These are phyloP conservation scores for Ustilaginoidea virens DNA, from an alignment of 2,329 filamentous ascomycete species.

Conservation along the genomic window DNA sequence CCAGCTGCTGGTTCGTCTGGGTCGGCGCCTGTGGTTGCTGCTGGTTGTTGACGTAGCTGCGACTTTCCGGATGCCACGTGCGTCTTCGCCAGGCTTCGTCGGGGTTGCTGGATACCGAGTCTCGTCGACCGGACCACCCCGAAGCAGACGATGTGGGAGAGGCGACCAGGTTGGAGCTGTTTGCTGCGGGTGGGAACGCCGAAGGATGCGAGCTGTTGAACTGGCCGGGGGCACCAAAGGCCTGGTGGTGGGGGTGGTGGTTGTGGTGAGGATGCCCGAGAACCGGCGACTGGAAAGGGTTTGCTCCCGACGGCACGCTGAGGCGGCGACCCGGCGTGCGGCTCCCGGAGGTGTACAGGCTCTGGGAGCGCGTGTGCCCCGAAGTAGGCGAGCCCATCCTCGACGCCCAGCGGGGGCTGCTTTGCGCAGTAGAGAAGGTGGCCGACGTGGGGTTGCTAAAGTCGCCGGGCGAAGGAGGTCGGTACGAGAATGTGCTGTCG, in stretches of 20 bases:
- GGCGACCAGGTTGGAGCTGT: constrained; percentile 44
- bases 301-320: constrained; percentile 63
- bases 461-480: constrained; percentile 53
- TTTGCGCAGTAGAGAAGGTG: constrained; percentile 61
- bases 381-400: constrained; percentile 58
- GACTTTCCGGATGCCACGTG: constrained; percentile 80
- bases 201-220: constrained; percentile 38
- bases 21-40: constrained; percentile 28
- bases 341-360: constrained; percentile 50
- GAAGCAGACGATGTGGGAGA: constrained; percentile 50
- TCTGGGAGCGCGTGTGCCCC: constrained; percentile 51
- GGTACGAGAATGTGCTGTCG: constrained; percentile 47
- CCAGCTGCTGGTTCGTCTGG: constrained; percentile 57
- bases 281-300: constrained; percentile 62
- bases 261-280: no score
- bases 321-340: constrained; percentile 58
- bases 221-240: constrained; percentile 35
- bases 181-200: constrained; percentile 39
- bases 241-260: constrained; percentile 41
- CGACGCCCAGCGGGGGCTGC: constrained; percentile 61
- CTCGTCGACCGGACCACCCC: constrained; percentile 42
- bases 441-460: constrained; percentile 74
- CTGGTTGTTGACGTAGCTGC: constrained; percentile 46
- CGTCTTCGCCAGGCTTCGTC: constrained; percentile 71
- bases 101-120: constrained; percentile 43